phyloP scores from a whole-genome alignment of 306 rosid species.

The Glycine latifolia region DNA sequence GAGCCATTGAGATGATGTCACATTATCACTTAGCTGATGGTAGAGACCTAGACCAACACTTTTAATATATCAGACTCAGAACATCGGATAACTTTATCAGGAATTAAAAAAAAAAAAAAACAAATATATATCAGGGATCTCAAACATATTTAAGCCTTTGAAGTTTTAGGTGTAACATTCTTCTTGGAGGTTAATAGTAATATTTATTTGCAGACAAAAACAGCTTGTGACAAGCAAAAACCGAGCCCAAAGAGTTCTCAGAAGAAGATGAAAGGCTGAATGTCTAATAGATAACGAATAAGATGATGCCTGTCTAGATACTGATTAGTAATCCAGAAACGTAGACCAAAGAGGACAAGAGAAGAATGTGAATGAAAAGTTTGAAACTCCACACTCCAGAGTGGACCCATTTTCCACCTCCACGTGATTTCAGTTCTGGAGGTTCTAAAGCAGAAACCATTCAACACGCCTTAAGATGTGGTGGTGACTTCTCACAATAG shows the following conservation, averaged over 20 bases:
- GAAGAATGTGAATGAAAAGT: conserved; percentile 70
- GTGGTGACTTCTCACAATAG: neutral
- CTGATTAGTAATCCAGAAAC: conserved; percentile 56
- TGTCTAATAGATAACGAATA: conserved; percentile 49
- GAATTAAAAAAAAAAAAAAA: too few species aligned
- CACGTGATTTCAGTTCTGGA: conserved; percentile 38
- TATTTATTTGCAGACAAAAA: conserved; percentile 71
- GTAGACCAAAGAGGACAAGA: conserved; percentile 72
- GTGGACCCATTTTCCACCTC: conserved; percentile 51
- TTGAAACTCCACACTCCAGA: conserved; percentile 55
- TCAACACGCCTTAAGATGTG: too few species aligned
- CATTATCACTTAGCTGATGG: too few species aligned
- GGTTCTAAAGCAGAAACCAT: conserved; percentile 45
- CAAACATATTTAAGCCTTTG: too few species aligned
- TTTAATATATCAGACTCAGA: too few species aligned
- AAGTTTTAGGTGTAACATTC: conserved; percentile 16
- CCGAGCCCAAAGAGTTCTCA: conserved; percentile 57
- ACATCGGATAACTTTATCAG: too few species aligned
- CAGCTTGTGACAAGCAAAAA: conserved; percentile 54
- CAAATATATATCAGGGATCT: too few species aligned
- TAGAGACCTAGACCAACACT: too few species aligned
- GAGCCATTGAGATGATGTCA: too few species aligned
- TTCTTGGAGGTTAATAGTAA: conserved; percentile 40
- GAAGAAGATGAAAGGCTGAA: conserved; percentile 51
- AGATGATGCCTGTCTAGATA: conserved; percentile 55